phyloP scores from a whole-genome alignment of 2,329 filamentous ascomycete genomes.

The Onygena corvina region DNA sequence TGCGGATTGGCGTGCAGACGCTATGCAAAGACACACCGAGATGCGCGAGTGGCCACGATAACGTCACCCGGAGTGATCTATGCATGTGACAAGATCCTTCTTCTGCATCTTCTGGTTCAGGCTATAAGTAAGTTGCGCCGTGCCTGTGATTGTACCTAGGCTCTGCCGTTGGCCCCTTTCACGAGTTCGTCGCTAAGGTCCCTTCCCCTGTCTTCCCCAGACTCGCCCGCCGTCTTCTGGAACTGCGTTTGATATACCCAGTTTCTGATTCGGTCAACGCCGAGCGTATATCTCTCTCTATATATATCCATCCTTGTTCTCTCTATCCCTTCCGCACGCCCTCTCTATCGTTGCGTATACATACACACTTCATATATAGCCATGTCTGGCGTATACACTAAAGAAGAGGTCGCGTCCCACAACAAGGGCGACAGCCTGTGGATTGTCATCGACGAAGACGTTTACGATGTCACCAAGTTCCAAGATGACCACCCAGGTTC shows the following conservation, averaged over 20 bases:
- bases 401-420: constrained; percentile 77
- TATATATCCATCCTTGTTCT: not conserved
- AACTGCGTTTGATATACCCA: not conserved
- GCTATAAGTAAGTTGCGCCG: not conserved
- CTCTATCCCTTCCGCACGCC: not conserved
- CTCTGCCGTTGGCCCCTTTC: not conserved
- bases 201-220: not conserved
- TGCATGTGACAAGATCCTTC: no score
- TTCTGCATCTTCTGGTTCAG: not conserved
- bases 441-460: constrained; percentile 17
- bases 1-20: no score
- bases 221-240: not conserved
- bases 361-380: constrained; percentile 16
- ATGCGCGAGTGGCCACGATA: no score
- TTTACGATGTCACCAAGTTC: constrained; percentile 17
- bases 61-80: no score
- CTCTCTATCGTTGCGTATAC: not conserved
- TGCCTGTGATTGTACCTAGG: constrained; percentile 6
- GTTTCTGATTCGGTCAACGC: not conserved
- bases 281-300: not conserved
- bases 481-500: constrained; percentile 18
- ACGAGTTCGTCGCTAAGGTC: not conserved
- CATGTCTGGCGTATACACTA: constrained; percentile 82
- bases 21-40: no score
- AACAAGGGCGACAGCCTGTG: constrained; percentile 29